Evolutionary conservation across 768 basidiomycete species (phyloP), one percentile per base, ranked within the genome.

Genomic region (Amanita inopinata): DNA sequence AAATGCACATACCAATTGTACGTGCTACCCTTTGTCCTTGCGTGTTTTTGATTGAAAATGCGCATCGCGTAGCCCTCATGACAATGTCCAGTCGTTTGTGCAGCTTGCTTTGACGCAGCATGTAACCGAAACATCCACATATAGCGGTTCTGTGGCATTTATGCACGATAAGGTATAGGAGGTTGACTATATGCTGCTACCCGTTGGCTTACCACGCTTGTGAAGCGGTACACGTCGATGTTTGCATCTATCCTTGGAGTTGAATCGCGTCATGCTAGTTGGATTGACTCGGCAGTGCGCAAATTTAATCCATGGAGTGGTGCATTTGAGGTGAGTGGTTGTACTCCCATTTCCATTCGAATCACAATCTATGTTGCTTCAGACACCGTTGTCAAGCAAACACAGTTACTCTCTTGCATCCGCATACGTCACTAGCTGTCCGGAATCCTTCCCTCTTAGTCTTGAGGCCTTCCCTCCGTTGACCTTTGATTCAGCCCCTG

Each of bases 1-100:
- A 61, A 74, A 2, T 85, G 83, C 63, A 57, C 64, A n/a, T 85
- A 85, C 57, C 51, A 51, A 32, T 80, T 83, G 76, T 77, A 46
- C 35, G 72, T 60, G n/a, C n/a, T 1, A 11, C 30, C 14, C 14
- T 2, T 14, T 4, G 27, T 4, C 6, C 27, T 24, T 5, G 4
- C 18, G 23, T 30, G 3, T 14, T 46, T 3, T 30, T 39, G 31
- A 25, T 5, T 45, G 30, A 2, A 36, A 5, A 15, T 32, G 18
- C 9, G 31, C 42, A 36, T 23, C 11, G 17, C 46, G 41, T 43
- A 69, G 67, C 63, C 64, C 69, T 5, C 67, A 72, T 53, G 62
- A 61, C 24, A 66, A 70, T 43, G 61, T 71, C 15, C 51, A 54
- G 19, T 59, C 65, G 2, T 83, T 83, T 60, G 53, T 73, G 22